Evolutionary conservation across 371 early-diverging fungal genomes (phyloP).

Genomic region (Rhizopus delemar): DNA sequence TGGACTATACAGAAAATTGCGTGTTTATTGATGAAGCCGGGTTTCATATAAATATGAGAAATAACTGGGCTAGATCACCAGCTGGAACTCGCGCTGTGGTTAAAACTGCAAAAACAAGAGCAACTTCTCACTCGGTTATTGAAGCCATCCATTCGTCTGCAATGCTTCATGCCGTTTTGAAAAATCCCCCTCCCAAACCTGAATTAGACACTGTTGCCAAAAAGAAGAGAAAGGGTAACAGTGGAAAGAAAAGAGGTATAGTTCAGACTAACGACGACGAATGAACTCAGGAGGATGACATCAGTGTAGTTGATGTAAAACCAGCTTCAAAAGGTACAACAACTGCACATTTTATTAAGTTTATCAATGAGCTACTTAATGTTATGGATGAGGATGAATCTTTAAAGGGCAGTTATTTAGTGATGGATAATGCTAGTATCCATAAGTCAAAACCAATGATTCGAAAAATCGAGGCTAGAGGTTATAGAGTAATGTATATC

Average conservation of each 20-base stretch:
- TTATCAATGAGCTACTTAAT: too few species aligned
- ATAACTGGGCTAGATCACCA: too few species aligned
- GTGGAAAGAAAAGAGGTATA: constrained; percentile 9
- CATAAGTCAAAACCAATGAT: constrained; percentile 19
- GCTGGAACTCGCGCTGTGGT: too few species aligned
- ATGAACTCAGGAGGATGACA: constrained; percentile 16
- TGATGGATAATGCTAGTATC: constrained; percentile 17
- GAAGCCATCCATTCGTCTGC: constrained; percentile 11
- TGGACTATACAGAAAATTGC: too few species aligned
- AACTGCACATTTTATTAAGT: too few species aligned
- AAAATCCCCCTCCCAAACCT: constrained; percentile 7
- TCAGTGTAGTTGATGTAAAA: constrained; percentile 17
- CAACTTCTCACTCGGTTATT: constrained; percentile 1
- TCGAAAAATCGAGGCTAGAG: constrained; percentile 18
- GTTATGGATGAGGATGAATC: too few species aligned
- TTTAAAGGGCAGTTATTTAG: constrained; percentile 8
- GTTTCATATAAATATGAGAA: too few species aligned
- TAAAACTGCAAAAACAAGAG: too few species aligned
- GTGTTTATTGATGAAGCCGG: too few species aligned
- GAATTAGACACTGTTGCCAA: constrained; percentile 3
- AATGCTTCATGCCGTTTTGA: constrained; percentile 13
- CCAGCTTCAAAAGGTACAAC: not conserved
- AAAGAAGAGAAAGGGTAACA: not conserved
- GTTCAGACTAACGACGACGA: constrained; percentile 13
- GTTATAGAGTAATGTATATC: constrained; percentile 18